phyloP scores from a whole-genome alignment of 176 grass and related monocot genomes.

The Themeda triandra region DNA sequence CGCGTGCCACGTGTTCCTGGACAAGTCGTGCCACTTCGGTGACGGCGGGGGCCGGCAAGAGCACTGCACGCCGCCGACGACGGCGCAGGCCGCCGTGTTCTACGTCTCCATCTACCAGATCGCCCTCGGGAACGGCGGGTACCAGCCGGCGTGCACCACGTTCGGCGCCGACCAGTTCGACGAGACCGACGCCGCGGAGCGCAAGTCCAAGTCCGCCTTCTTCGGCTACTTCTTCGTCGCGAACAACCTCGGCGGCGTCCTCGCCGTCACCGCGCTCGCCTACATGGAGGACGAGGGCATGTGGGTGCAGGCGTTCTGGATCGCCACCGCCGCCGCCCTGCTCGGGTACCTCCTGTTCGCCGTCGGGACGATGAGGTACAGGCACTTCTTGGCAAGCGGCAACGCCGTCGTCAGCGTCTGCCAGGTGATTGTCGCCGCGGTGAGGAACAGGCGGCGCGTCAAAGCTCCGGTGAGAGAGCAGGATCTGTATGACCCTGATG shows the following conservation, averaged over 20 bases:
- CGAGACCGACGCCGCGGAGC: conserved; percentile 22
- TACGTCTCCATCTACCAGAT: conserved; percentile 59
- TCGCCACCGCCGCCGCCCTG: conserved; percentile 27
- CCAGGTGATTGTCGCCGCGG: conserved; percentile 40
- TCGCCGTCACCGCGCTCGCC: conserved; percentile 40
- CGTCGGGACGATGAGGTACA: conserved; percentile 28
- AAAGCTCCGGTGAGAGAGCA: conserved; percentile 2
- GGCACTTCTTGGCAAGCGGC: conserved; percentile 40
- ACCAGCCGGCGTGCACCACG: conserved; percentile 43
- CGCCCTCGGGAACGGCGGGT: conserved; percentile 52
- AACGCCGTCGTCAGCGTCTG: conserved; percentile 38
- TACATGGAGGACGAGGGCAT: conserved; percentile 50
- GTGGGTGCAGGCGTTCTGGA: conserved; percentile 42
- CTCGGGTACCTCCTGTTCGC: conserved; percentile 26
- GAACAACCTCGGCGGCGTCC: conserved; percentile 53
- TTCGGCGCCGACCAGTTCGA: conserved; percentile 67
- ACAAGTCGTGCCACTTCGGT: conserved; percentile 29
- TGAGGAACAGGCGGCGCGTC: conserved; percentile 33
- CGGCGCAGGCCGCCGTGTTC: conserved; percentile 11
- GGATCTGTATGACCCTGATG: conserved; percentile 32
- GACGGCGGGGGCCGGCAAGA: not conserved
- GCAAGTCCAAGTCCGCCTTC: conserved; percentile 56
- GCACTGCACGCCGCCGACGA: conserved; percentile 34
- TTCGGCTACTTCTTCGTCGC: conserved; percentile 65
- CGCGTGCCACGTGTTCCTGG: conserved; percentile 37